Evolutionary conservation across 2,329 filamentous ascomycete genomes (phyloP).

Genomic region (Beauveria scarabaeidicola): DNA sequence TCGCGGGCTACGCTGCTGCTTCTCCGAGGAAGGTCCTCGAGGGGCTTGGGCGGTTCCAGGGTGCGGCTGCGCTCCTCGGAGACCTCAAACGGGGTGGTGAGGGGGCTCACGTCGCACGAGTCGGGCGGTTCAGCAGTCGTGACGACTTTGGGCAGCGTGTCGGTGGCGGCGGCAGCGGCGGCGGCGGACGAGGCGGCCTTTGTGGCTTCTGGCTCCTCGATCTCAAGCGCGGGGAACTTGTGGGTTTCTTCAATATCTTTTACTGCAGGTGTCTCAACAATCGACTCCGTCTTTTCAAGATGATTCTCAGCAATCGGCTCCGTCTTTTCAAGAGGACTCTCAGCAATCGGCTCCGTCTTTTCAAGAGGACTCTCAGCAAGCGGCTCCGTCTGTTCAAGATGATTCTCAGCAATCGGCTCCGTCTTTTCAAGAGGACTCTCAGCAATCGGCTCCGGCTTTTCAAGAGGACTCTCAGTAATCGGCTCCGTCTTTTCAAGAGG

Average conservation of each 20-base stretch:
- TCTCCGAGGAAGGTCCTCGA: conserved; percentile 29
- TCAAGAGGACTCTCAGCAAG: not conserved
- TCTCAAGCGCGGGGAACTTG: conserved; percentile 17
- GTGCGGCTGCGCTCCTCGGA: conserved; percentile 13
- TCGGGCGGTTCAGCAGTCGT: conserved; percentile 15
- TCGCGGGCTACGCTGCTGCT: conserved; percentile 46
- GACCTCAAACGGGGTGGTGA: conserved; percentile 41
- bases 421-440: no score
- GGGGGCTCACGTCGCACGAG: conserved; percentile 29
- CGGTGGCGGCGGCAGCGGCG: not conserved
- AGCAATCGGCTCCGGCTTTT: no score
- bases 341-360: not conserved
- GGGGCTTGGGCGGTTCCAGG: conserved; percentile 22
- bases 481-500: no score
- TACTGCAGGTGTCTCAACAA: not conserved
- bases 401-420: no score
- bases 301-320: no score
- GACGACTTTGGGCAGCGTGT: no score
- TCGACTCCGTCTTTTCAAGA: no score
- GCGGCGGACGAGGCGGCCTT: not conserved
- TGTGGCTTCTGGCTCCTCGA: conserved; percentile 18
- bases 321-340: not conserved
- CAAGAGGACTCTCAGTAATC: no score
- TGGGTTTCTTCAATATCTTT: not conserved
- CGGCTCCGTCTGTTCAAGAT: no score